phyloP scores from a whole-genome alignment of 371 early-diverging fungal genomes.

The Mucor racemosus region DNA sequence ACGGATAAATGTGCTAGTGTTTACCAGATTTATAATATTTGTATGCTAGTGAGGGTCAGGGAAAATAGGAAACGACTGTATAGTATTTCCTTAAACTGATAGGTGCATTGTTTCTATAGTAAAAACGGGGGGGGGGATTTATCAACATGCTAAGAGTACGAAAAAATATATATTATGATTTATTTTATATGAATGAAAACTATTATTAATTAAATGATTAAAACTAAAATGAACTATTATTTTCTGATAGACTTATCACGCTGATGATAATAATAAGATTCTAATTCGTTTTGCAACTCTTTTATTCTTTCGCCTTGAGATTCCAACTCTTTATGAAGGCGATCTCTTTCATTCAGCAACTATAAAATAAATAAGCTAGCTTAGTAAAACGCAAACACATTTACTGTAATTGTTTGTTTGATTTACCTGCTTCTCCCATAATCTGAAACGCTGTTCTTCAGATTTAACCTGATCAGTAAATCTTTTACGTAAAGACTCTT shows the following conservation, averaged over 20 bases:
- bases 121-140: no score
- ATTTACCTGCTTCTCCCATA: slow-evolving; percentile 93
- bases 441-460: slow-evolving; percentile 95
- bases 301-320: slow-evolving; percentile 88
- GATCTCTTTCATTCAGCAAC: slow-evolving; percentile 94
- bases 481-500: slow-evolving; percentile 86
- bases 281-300: slow-evolving; percentile 84
- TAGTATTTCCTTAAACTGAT: no score
- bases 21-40: no score
- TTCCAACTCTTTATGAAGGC: slow-evolving; percentile 95
- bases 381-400: neutral
- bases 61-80: no score
- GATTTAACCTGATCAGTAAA: slow-evolving; percentile 95
- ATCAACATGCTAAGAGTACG: no score
- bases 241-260: slow-evolving; percentile 43
- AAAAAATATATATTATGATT: no score
- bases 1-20: no score
- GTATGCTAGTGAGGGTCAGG: no score
- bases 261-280: slow-evolving; percentile 51
- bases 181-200: no score
- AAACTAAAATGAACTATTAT: neutral
- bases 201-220: no score
- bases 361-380: slow-evolving; percentile 35
- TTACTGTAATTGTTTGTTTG: neutral
- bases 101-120: no score